Base-by-base conservation (phyloP, 2,329 filamentous ascomycete genomes). In the Sporothrix curviconia region DNA sequence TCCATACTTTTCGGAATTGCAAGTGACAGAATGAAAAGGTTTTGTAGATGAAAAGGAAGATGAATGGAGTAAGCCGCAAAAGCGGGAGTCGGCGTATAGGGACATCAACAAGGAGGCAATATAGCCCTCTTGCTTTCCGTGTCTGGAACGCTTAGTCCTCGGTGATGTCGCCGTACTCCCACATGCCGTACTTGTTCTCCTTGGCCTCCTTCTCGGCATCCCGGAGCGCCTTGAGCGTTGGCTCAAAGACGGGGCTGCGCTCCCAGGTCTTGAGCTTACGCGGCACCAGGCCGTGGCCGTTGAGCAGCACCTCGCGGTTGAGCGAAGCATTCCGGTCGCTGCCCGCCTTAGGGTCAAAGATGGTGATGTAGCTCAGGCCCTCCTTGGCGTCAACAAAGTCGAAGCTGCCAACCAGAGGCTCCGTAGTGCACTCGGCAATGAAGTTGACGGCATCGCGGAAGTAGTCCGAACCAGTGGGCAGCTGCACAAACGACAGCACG, bases 101-200 rank as follows among this genome's bases (percentile, higher is more conserved):
- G n/a, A n/a, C n/a, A n/a, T n/a, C 22, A 47, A 8, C 7, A 4
- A n/a, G 28, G 28, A 7, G 24, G 25, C 22, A 7, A 17, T 6
- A 17, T 9, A 11, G 22, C 19, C 25, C 12, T 19, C n/a, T 9
- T n/a, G 42, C n/a, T 17, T 40, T 39, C 19, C 34, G 17, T 8
- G 5, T 9, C 11, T 36, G 19, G 17, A 12, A 32, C n/a, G 39
- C 30, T 24, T 84, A 91, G 68, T 95, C 90, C 76, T 96, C 92
- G 14, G 90, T 95, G 68, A 96, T 80, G 71, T 97, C 94, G 65
- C 94, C 94, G 73, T 97, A 99, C 80, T 99, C 94, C 92, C 92
- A 99, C 82, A 96, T 94, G 43, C 94, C 94, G 64, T 84, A 78
- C 61, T 91, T 83, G 58, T 85, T 84, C 56, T 82, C 77, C 81